Evolutionary conservation across 2,329 filamentous ascomycete genomes (phyloP).

Genomic region (Colletotrichum gloeosporioides): DNA sequence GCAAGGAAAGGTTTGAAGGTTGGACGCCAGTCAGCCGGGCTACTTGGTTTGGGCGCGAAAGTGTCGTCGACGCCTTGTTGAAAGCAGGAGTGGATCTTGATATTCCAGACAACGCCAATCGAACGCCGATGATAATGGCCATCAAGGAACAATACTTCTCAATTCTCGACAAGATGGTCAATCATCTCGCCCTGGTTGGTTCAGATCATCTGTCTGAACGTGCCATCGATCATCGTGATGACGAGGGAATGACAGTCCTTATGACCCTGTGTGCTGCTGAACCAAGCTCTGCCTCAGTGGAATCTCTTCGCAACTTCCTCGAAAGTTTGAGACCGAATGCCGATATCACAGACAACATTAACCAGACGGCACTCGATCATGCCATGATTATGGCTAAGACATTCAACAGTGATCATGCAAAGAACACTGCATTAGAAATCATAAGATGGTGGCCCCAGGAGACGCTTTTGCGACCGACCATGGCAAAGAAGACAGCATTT

Average conservation of each 20-base stretch:
- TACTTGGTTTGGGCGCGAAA: neutral
- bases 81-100: neutral
- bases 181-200: no score
- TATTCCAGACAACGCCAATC: no score
- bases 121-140: neutral
- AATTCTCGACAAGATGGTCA: neutral
- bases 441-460: no score
- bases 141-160: neutral
- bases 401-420: no score
- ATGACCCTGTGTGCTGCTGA: neutral
- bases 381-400: no score
- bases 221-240: neutral
- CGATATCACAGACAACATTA: neutral
- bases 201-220: no score
- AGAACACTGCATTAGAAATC: no score
- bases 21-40: neutral
- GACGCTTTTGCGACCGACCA: no score
- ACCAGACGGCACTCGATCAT: no score
- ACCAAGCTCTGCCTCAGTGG: neutral
- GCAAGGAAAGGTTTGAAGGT: neutral
- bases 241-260: neutral
- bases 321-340: no score
- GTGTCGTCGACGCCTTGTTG: neutral
- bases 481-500: no score
- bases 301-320: neutral